Base-by-base conservation (phyloP, 2,329 filamentous ascomycete species). In the Dactylellina sp. region DNA sequence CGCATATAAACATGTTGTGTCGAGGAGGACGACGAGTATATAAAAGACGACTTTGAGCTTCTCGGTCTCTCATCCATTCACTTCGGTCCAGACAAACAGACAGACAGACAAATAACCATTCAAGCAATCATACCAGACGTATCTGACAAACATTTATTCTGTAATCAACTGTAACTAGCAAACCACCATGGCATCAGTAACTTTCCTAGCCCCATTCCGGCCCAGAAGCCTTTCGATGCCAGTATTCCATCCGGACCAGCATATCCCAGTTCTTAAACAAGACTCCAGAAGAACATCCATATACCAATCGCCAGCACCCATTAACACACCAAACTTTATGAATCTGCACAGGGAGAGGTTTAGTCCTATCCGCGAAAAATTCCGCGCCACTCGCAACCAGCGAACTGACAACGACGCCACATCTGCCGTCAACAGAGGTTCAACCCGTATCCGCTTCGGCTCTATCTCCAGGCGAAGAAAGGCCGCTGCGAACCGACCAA, bases 151-250 rank as follows among this genome's bases (percentile, higher is more conserved):
- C n/a, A n/a, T n/a, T n/a, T n/a, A n/a, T n/a, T n/a, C n/a, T n/a
- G n/a, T n/a, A n/a, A n/a, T n/a, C n/a, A n/a, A n/a, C n/a, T n/a
- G n/a, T n/a, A n/a, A n/a, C n/a, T n/a, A n/a, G n/a, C n/a, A n/a
- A n/a, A n/a, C n/a, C 28, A 32, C 11, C 49, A 52, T 55, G 50
- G 35, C 50, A 39, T 55, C 50, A 7, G 20, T 55, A n/a, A 22
- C 32, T 9, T 55, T 55, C 14, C 11, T 55, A 22, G 20, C 32
- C 12, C 50, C 16, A 11, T 6, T 18, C 35, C 53, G 68, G 12
- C 68, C 68, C 28, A 52, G 68, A 49, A 72, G 68, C 53, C 37
- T 65, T 35, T 72, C 68, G 2, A 72, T 72, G 68, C 68, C 68
- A 3, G 46, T 46, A n/a, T 63, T 72, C 16, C 62, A 63, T 18